Evolutionary conservation across 306 rosid species (phyloP).

Genomic region (Canavalia ensiformis): DNA sequence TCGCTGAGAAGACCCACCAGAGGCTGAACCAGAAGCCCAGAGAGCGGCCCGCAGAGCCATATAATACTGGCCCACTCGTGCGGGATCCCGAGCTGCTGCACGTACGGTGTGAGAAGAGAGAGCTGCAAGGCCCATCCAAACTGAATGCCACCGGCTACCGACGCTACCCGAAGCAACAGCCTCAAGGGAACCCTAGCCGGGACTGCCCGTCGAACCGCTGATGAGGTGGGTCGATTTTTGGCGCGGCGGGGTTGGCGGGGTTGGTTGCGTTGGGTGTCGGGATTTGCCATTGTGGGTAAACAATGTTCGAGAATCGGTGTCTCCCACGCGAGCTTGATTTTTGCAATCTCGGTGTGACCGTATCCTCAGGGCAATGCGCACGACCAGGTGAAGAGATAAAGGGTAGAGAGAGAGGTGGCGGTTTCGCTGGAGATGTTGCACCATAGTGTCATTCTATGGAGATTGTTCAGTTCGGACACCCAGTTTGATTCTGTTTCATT

Average conservation of each 20-base stretch:
- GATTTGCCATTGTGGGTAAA: slow-evolving; percentile 54
- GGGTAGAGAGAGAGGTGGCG: background rate
- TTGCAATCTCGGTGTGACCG: slow-evolving; percentile 37
- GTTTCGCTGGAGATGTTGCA: background rate
- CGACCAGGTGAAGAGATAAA: slow-evolving; percentile 47
- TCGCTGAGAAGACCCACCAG: slow-evolving; percentile 87
- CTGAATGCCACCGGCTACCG: slow-evolving; percentile 91
- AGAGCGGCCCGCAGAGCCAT: slow-evolving; percentile 94
- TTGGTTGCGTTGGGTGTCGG: slow-evolving; percentile 58
- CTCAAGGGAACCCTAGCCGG: slow-evolving; percentile 60
- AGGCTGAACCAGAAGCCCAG: slow-evolving; percentile 88
- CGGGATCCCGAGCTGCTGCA: slow-evolving; percentile 95
- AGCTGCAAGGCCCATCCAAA: slow-evolving; percentile 99
- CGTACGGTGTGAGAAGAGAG: slow-evolving; percentile 87
- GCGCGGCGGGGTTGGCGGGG: slow-evolving; percentile 42
- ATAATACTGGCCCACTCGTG: slow-evolving; percentile 94
- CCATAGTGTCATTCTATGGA: background rate
- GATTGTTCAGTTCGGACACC: background rate
- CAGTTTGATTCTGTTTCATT: no score
- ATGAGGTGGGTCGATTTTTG: slow-evolving; percentile 53
- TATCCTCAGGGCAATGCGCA: slow-evolving; percentile 42
- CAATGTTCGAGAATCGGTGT: background rate
- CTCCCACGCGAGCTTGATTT: slow-evolving; percentile 12
- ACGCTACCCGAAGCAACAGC: slow-evolving; percentile 71
- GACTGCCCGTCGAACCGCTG: slow-evolving; percentile 38